Base-by-base conservation (phyloP, 257 asterid genomes). In the Penstemon eatonii region DNA sequence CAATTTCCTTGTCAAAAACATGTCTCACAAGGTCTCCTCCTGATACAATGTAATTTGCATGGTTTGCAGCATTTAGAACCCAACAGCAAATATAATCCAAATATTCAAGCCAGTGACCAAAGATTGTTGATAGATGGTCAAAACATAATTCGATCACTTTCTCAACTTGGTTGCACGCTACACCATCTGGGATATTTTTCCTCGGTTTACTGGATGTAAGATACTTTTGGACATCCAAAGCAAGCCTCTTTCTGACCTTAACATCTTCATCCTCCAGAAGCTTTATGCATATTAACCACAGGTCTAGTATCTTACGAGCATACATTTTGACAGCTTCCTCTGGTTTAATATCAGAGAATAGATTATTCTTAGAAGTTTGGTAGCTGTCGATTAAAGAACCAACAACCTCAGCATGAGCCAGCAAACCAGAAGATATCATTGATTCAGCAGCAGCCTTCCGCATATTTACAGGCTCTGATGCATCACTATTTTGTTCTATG, bases 1-100 rank as follows among this genome's bases (percentile, higher is more conserved):
- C 99, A 4, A 90, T 88, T 84, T 93, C 99, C 81, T 90, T 93
- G 88, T 93, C 99, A 51, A 93, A 93, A 68, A 93, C 96, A 1
- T 88, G 85, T 42, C 95, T 88, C 25, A 93, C 90, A 10, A 89
- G 89, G 81, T 90, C 97, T 42, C 70, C 97, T 42, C 70, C 84
- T 4, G 91, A 73, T 13, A 79, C 76, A 37, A 58, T 54, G 59
- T 76, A 77, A 55, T 66, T 78, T 19, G 82, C 80, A 60, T 73
- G 60, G 75, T 82, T 85, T 10, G 86, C 90, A 44, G 89, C 63
- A 72, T 67, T 80, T 8, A 80, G 53, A 61, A 87, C 83, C 90
- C 91, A 86, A 58, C 73, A 69, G 83, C 94, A 93, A 65, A 93
- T 89, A 74, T 66, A 74, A 65, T 91, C 87, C 73, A 84, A 75